Conservation (phyloP, 2,329 filamentous ascomycete species). For the Dothidotthia symphoricarpi region DNA sequence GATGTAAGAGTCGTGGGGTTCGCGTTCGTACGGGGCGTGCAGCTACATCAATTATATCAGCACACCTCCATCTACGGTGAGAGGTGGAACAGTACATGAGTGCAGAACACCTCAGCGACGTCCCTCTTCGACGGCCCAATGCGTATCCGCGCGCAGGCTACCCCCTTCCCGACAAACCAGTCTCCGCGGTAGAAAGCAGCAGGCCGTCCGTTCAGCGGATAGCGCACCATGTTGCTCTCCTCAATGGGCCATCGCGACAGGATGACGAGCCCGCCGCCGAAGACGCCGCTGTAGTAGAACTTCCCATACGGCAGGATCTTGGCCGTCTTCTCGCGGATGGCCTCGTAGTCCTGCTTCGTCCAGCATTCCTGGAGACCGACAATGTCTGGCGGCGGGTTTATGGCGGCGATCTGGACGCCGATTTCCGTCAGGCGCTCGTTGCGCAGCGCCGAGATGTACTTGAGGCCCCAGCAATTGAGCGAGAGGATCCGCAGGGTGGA, state of each 20-base stretch:
- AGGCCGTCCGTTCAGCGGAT: conserved; percentile 89
- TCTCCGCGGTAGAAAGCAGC: conserved; percentile 93
- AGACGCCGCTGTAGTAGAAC: conserved; percentile 86
- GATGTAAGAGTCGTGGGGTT: conserved; percentile 78
- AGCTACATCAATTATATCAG: too few species aligned
- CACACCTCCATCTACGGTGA: too few species aligned
- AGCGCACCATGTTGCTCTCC: conserved; percentile 80
- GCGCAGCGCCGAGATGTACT: conserved; percentile 77
- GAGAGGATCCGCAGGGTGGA: conserved; percentile 72
- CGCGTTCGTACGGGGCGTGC: conserved; percentile 82
- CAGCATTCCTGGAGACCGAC: conserved; percentile 96
- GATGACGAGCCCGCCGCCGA: conserved; percentile 85
- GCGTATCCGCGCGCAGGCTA: conserved; percentile 77
- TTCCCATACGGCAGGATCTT: conserved; percentile 83
- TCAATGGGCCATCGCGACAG: conserved; percentile 90
- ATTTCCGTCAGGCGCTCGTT: conserved; percentile 78
- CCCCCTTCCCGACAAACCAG: conserved; percentile 94
- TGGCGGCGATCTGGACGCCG: conserved; percentile 70
- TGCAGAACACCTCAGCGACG: conserved; percentile 86
- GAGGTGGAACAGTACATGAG: conserved; percentile 59
- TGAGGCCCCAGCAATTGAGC: conserved; percentile 96
- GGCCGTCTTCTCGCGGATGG: conserved; percentile 70
- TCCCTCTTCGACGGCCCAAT: conserved; percentile 65
- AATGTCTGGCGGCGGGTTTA: conserved; percentile 71
- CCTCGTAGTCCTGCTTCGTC: conserved; percentile 78